Evolutionary conservation across 148 eudicot species (phyloP), one percentile per base, ranked within the genome.

Genomic region (Vaccinium corymbosum): DNA sequence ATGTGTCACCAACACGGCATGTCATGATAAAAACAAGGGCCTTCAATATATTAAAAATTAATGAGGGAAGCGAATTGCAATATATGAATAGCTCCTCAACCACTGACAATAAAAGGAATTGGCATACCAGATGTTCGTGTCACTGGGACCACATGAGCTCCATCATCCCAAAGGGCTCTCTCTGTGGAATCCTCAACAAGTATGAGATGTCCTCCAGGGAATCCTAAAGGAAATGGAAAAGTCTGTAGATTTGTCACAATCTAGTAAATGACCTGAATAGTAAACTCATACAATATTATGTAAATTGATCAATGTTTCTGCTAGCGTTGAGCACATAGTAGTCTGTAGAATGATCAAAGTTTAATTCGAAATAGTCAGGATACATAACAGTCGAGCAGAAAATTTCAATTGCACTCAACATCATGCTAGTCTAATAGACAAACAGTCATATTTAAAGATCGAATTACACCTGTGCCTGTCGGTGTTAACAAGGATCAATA

Each of bases 121-220:
- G 42, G 42, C 42, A 38, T 38, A 38, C 42, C 42, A 2, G 42
- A 38, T 38, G 42, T 38, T 38, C 4, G 42, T 38, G 42, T 38
- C 42, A 38, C 4, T 38, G 42, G 42, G 42, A 38, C 42, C 42
- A 38, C 42, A 38, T 38, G 2, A 38, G 42, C 88, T 97, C 99
- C 99, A 97, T 97, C 19, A 98, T 97, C 88, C 98, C 94, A 80
- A 86, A 97, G 32, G 99, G 99, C 85, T 94, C 94, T 84, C 99
- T 90, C 85, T 97, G 99, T 17, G 99, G 98, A 88, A 97, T 97
- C 88, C 99, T 93, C 27, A 94, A 94, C 90, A 94, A 90, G 90
- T 97, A 97, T 35, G 99, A 94, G 81, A 94, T 84, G 78, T 94
- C 98, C 90, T 97, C 99, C 74, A 97, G 87, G 84, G 98, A 91